Base-by-base conservation (phyloP, 1,284 basidiomycete species). In the Tremellales sp. region DNA sequence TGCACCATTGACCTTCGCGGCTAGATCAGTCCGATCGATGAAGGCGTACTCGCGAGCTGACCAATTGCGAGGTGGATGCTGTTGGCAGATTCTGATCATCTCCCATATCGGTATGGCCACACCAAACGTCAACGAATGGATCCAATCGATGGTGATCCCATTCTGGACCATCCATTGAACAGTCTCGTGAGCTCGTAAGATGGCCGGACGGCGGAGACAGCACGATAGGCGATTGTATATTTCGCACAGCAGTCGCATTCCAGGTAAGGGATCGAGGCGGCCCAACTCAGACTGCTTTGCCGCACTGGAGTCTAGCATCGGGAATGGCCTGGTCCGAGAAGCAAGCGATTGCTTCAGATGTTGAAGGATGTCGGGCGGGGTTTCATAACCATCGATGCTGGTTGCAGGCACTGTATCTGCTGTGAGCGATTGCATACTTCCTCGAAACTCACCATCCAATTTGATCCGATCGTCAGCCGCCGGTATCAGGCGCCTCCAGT, bases 91-190 rank as follows among this genome's bases (percentile, higher is more conserved):
- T 46, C 89, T 77, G 22, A 88, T 77, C 4, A 87, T 87, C 69
- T 97, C 93, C 46, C 84, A 76, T 4, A 97, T 74, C 0, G 92
- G 91, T 7, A 89, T 76, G 1, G 85, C 82, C 15, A 94, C 73
- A 0, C 87, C 87, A 5, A 88, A 70, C 1, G 89, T 83, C 2
- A 80, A 51, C 21, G 65, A 57, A 60, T 60, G 79, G 69, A 73
- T 82, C 64, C 58, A 84, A 55, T 77, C 78, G 15, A 70, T 63
- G 46, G 78, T 80, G 40, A 83, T 75, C 3, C 77, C 70, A 12
- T 75, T 64, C 1, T 75, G 68, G 23, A 89, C 78, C 74, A 92
- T 81, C 23, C 76, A 70, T 17, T 78, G 72, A 12, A 91, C 79
- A 0, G 84, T 82, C 43, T 79, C 77, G 51, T 85, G 81, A 0